Base-by-base conservation (phyloP, 371 early-diverging fungal genomes). In the Mucor irregularis region DNA sequence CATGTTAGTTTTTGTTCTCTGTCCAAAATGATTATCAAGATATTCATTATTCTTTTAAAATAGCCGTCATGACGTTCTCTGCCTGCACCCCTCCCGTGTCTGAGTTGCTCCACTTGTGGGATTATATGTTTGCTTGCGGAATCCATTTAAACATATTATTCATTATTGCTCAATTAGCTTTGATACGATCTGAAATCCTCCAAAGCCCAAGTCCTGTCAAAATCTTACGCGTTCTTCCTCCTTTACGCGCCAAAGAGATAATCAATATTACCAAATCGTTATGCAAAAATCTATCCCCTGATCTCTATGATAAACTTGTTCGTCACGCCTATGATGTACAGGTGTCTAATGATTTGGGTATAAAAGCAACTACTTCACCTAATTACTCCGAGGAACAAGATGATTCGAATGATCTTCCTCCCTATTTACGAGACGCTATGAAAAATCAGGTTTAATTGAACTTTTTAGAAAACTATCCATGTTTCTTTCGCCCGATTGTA, bases 61-160 rank as follows among this genome's bases (percentile, higher is more conserved):
- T 24, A 93, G 93, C 92, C n/a, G 85, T 96, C 13, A 82, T 96
- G 83, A 95, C 98, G 2, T 85, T 97, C 43, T 89, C 85, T 43
- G 95, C 95, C 11, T 90, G 93, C 64, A 90, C 90, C 1, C 94
- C 91, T 0, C 96, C 98, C 33, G 68, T 96, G 50, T 76, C 83
- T 19, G 86, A 95, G 69, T 78, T 91, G 0, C 72, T 96, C 33
- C 70, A 83, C 29, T 80, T 97, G 24, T 97, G 98, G 98, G 98
- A 97, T 66, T 90, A 92, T 53, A 78, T 91, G 63, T 75, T 97
- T 55, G 90, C 94, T 0, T 91, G 83, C 67, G 98, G 98, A 5
- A 76, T 93, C 39, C 96, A 97, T 71, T 75, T 94, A 35, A 96
- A 96, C 58, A 87, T 97, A 22, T 63, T 96, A 3, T 92, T 90